phyloP scores from a whole-genome alignment of 2,329 filamentous ascomycete genomes.

The Exophiala phaeomuriformis region DNA sequence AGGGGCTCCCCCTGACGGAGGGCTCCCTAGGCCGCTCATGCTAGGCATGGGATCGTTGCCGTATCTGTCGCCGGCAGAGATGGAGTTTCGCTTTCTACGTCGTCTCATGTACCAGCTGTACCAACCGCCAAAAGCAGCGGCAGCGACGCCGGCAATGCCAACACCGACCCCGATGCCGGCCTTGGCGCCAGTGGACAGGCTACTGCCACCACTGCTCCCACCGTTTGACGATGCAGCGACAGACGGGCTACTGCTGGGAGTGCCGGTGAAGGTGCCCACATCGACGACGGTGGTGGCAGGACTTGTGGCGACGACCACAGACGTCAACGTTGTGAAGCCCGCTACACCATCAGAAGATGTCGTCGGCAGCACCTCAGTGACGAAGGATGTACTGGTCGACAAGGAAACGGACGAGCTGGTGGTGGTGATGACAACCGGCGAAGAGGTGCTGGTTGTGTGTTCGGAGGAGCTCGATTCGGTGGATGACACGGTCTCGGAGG shows the following conservation, averaged over 20 bases:
- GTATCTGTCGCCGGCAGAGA: constrained; percentile 18
- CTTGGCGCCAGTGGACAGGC: constrained; percentile 25
- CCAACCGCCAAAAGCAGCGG: constrained; percentile 23
- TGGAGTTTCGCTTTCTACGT: constrained; percentile 18
- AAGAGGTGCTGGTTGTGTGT: constrained; percentile 14
- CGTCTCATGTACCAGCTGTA: constrained; percentile 24
- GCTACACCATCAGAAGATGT: constrained; percentile 14
- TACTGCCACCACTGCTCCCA: constrained; percentile 6
- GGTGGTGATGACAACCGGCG: constrained; percentile 19
- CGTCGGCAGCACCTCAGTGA: constrained; percentile 13
- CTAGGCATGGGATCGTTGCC: constrained; percentile 13
- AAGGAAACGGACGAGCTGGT: constrained; percentile 17
- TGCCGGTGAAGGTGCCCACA: constrained; percentile 18
- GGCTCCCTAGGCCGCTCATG: constrained; percentile 13
- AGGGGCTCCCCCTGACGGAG: constrained; percentile 6
- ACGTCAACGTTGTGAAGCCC: constrained; percentile 18
- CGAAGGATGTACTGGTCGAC: constrained; percentile 12
- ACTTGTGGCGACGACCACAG: constrained; percentile 11
- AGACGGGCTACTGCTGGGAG: constrained; percentile 15
- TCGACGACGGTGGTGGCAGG: constrained; percentile 16
- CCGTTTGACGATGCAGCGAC: constrained; percentile 8
- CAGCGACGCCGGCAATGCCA: constrained; percentile 18
- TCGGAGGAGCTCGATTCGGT: constrained; percentile 7
- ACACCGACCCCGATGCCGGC: constrained; percentile 26
- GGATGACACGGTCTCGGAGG: constrained; percentile 6